A percentile compares a stretch with the other conserved stretches of the same genome.
Evolutionary conservation across 108 stramenopile species (phyloP).

Genomic region (Cyclotella distinguenda): DNA sequence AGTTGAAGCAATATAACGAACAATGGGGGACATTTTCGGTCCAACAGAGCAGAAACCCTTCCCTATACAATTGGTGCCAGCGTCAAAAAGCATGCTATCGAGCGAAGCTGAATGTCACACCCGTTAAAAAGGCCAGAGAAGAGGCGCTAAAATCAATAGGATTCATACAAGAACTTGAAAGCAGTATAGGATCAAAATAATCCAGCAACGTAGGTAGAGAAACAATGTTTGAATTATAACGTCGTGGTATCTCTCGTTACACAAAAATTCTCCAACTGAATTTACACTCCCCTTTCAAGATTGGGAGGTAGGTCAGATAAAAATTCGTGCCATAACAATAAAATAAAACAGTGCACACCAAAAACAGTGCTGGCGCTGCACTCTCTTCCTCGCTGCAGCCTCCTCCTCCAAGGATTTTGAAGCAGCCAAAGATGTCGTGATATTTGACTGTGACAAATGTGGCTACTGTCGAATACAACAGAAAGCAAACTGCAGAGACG

Average conservation of each 20-base stretch:
- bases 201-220: too few relatives aligned
- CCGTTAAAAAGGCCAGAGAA: slow-evolving; percentile 37
- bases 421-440: slow-evolving; percentile 44
- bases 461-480: slow-evolving; percentile 39
- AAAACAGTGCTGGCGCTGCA: slow-evolving; percentile 17
- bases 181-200: too few relatives aligned
- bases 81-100: slow-evolving; percentile 31
- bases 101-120: slow-evolving; percentile 28
- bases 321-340: slow-evolving; percentile 49
- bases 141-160: slow-evolving; percentile 37
- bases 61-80: slow-evolving; percentile 45
- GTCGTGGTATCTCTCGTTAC: not conserved
- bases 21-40: slow-evolving; percentile 29
- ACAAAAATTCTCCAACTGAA: slow-evolving; percentile 40
- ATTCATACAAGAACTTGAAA: slow-evolving; percentile 22
- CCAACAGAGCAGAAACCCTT: slow-evolving; percentile 25
- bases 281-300: slow-evolving; percentile 36
- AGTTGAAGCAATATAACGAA: slow-evolving; percentile 30
- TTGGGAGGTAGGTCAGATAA: slow-evolving; percentile 39
- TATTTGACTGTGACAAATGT: slow-evolving; percentile 43
- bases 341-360: slow-evolving; percentile 23
- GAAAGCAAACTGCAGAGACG: slow-evolving; percentile 33
- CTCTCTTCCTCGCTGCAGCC: slow-evolving; percentile 44
- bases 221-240: too few relatives aligned
- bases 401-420: slow-evolving; percentile 39